phyloP scores from a whole-genome alignment of 805 yeast genomes.

The Saturnispora saitoi region DNA sequence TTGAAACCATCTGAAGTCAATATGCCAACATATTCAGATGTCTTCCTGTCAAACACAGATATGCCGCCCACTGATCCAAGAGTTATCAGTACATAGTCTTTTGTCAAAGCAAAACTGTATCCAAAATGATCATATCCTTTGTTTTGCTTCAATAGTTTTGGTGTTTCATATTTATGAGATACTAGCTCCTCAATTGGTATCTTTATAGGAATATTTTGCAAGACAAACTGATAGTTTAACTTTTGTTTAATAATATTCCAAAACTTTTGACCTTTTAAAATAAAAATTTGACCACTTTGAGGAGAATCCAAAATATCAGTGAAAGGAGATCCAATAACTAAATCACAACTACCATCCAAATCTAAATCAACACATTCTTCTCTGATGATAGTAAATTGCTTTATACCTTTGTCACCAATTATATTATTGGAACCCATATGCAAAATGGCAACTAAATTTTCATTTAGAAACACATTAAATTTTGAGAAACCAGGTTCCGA shows the following conservation, averaged over 20 bases:
- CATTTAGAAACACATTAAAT: constrained; percentile 29
- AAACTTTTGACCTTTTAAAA: constrained; percentile 15
- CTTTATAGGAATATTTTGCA: neutral
- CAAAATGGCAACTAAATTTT: constrained; percentile 15
- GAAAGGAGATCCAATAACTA: constrained; percentile 38
- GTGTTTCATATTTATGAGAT: constrained; percentile 15
- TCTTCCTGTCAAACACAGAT: constrained; percentile 25
- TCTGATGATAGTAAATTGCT: constrained; percentile 34
- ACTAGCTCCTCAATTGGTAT: constrained; percentile 4
- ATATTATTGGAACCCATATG: constrained; percentile 15
- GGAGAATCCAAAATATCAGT: constrained; percentile 19
- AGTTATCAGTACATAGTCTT: constrained; percentile 28
- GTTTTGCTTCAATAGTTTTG: constrained; percentile 11
- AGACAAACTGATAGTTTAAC: neutral
- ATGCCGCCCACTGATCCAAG: constrained; percentile 33
- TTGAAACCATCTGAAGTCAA: neutral
- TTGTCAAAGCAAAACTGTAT: constrained; percentile 24
- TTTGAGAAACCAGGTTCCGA: constrained; percentile 45
- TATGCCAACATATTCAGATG: neutral
- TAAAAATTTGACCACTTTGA: constrained; percentile 14
- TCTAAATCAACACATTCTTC: constrained; percentile 26
- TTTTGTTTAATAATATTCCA: neutral
- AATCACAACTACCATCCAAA: constrained; percentile 33
- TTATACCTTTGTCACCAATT: constrained; percentile 35
- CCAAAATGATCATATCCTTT: constrained; percentile 38